These are phyloP conservation scores for Spergularia marina DNA, from an alignment of 148 eudicot species.

Conservation along the genomic window DNA sequence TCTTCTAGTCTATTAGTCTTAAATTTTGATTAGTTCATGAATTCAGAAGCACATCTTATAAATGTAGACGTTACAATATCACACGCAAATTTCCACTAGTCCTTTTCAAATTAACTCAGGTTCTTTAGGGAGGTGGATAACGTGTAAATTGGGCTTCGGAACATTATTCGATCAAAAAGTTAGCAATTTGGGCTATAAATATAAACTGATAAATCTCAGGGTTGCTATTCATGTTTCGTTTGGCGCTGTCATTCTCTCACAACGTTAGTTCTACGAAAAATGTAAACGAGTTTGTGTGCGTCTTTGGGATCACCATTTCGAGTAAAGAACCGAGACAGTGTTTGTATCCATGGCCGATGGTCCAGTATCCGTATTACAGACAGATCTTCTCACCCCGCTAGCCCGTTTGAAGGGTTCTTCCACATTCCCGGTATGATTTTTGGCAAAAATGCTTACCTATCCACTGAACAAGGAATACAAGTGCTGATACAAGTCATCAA, in stretches of 20 bases:
- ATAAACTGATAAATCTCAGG: not conserved
- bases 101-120: too few species aligned
- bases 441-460: slow-evolving; percentile 8
- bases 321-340: not conserved
- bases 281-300: slow-evolving; percentile 4
- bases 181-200: too few species aligned
- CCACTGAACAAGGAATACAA: slow-evolving; percentile 17
- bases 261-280: not conserved
- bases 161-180: too few species aligned
- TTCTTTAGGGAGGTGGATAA: too few species aligned
- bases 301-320: not conserved
- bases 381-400: not conserved
- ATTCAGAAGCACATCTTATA: too few species aligned
- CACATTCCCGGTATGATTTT: not conserved
- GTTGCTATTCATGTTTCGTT: not conserved
- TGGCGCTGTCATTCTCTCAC: not conserved
- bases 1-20: too few species aligned
- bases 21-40: too few species aligned
- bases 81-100: too few species aligned
- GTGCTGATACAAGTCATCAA: slow-evolving; percentile 8
- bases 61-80: too few species aligned
- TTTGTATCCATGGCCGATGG: slow-evolving; percentile 2
- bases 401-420: not conserved
- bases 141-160: too few species aligned
- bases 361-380: slow-evolving; percentile 9